Evolutionary conservation across 2,329 filamentous ascomycete species (phyloP).

Genomic region (Arthrobotrys iridis): DNA sequence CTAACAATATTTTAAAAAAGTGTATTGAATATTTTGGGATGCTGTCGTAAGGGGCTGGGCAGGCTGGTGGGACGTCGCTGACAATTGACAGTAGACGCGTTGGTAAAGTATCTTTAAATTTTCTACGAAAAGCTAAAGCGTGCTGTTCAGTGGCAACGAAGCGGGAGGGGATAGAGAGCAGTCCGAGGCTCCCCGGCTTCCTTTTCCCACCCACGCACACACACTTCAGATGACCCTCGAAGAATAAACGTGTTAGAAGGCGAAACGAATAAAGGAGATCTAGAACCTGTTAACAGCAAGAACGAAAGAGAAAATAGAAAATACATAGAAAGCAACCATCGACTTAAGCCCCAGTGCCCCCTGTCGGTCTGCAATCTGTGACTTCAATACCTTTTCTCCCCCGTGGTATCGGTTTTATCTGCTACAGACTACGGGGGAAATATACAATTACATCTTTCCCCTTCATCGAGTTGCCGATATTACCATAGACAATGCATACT

Average conservation of each 20-base stretch:
- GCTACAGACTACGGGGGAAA: slow-evolving; percentile 1
- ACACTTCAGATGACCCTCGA: too few species aligned
- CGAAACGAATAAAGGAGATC: slow-evolving; percentile 52
- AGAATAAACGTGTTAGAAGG: slow-evolving; percentile 47
- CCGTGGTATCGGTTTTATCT: not conserved
- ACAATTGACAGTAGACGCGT: slow-evolving; percentile 8
- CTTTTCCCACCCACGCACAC: not conserved
- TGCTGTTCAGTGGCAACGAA: too few species aligned
- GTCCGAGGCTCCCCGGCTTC: not conserved
- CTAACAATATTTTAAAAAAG: too few species aligned
- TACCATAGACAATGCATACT: slow-evolving; percentile 6
- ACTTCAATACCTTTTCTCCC: not conserved
- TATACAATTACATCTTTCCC: slow-evolving; percentile 28
- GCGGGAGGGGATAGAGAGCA: not conserved
- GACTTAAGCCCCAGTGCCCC: slow-evolving; percentile 22
- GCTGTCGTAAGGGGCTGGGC: slow-evolving; percentile 31
- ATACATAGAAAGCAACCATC: not conserved
- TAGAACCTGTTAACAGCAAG: too few species aligned
- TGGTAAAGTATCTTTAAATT: too few species aligned
- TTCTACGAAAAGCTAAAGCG: too few species aligned
- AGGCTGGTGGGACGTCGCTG: not conserved
- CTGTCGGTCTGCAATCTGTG: too few species aligned
- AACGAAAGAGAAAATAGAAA: not conserved
- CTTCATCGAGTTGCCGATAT: slow-evolving; percentile 10
- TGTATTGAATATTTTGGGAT: slow-evolving; percentile 30